Evolutionary conservation across 345 rosid species (phyloP).

Genomic region (Citrus sp.): DNA sequence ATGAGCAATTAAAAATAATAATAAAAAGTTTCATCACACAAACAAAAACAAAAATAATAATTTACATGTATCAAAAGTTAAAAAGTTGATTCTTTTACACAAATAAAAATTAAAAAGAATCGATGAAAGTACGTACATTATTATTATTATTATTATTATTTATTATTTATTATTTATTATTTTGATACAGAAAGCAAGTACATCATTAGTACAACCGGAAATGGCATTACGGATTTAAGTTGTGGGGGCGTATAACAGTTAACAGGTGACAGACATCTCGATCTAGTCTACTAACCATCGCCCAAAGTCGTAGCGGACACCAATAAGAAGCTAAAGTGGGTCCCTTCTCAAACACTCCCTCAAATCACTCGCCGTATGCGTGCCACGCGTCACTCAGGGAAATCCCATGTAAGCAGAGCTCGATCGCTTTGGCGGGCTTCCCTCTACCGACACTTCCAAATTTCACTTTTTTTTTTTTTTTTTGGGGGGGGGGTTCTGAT

Average conservation of each 20-base stretch:
- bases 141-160: no score
- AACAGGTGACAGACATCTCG: background rate
- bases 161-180: no score
- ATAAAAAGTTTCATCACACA: no score
- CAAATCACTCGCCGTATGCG: slow-evolving; percentile 13
- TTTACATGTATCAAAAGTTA: no score
- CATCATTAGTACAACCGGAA: background rate
- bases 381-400: slow-evolving; percentile 11
- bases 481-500: no score
- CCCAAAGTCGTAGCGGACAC: background rate
- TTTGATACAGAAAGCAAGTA: background rate
- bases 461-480: no score
- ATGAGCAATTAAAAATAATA: no score
- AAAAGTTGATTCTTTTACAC: no score
- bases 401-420: background rate
- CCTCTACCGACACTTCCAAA: slow-evolving; percentile 21
- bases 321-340: background rate
- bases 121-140: no score
- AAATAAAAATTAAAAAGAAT: no score
- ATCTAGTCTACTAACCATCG: background rate
- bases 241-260: background rate
- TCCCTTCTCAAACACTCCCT: background rate
- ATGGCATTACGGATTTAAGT: background rate
- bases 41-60: no score
- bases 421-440: background rate